phyloP scores from a whole-genome alignment of 2,329 filamentous ascomycete genomes.

The Kalmusia sp. region DNA sequence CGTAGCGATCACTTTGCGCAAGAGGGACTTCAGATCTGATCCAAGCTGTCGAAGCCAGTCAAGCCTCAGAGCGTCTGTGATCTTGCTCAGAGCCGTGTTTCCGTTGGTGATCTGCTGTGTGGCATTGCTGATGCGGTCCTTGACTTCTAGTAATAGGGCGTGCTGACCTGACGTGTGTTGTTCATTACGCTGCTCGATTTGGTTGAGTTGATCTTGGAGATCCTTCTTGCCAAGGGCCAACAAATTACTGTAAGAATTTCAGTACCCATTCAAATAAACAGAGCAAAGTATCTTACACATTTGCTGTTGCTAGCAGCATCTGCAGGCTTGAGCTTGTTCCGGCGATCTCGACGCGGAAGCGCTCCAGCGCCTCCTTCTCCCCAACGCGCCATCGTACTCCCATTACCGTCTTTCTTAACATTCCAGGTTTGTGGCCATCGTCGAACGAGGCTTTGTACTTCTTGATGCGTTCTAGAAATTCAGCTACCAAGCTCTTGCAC shows the following conservation, averaged over 20 bases:
- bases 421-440: not conserved
- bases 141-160: not conserved
- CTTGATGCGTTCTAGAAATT: slow-evolving; percentile 7
- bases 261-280: not conserved
- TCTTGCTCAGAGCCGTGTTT: slow-evolving; percentile 10
- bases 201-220: slow-evolving; percentile 1
- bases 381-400: slow-evolving; percentile 17
- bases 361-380: slow-evolving; percentile 19
- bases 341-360: slow-evolving; percentile 17
- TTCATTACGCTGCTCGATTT: slow-evolving; percentile 1
- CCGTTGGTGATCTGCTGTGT: slow-evolving; percentile 9
- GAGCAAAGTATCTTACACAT: slow-evolving; percentile 8
- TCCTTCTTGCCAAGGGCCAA: slow-evolving; percentile 7
- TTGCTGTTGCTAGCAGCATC: slow-evolving; percentile 18
- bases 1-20: slow-evolving; percentile 12
- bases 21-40: slow-evolving; percentile 12
- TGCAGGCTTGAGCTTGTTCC: slow-evolving; percentile 13
- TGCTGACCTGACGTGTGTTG: slow-evolving; percentile 1
- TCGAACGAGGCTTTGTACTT: slow-evolving; percentile 14
- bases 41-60: slow-evolving; percentile 17
- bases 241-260: slow-evolving; percentile 4
- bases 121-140: slow-evolving; percentile 1
- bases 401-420: slow-evolving; percentile 8
- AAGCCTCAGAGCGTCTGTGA: slow-evolving; percentile 9
- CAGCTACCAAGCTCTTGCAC: slow-evolving; percentile 10